Evolutionary conservation across 2,329 filamentous ascomycete genomes (phyloP), one percentile per base, ranked within the genome.

Genomic region (Verticillium nonalfalfae): DNA sequence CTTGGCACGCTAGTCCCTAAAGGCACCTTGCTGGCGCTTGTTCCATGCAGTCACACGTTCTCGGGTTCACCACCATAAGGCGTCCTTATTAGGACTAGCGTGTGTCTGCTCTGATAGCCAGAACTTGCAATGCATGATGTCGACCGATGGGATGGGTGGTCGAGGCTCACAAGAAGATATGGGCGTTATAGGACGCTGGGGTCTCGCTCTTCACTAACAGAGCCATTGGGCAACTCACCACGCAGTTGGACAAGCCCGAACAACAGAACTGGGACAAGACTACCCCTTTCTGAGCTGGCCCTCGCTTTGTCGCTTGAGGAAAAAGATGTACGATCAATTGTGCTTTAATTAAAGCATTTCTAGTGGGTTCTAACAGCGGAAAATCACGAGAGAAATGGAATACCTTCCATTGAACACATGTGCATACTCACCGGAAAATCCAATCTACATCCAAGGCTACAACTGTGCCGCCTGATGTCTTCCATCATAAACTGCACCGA

Each of bases 31-130:
- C 57, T 35, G 39, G 63, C 39, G 59, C 52, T 50, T 54, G 38
- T 60, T 62, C 62, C 60, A 26, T 31, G 15, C 56, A 56, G 62
- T 65, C 63, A 65, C 62, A 33, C 38, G 14, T 26, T 31, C 57
- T 60, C 60, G 57, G 60, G 62, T 34, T 56, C 10, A n/a, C 26
- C 26, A 31, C 26, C 26, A 31, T 5, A 31, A 5, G 4, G 1
- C 4, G 26, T 31, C 26, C 26, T 31, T 31, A 31, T 31, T 31
- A 31, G 26, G 26, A 31, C 26, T 31, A 31, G 26, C 26, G 26
- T 31, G 26, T 5, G 5, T 31, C 5, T 31, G 5, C 26, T 31
- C 26, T 31, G 26, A 31, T 31, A 5, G 26, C 26, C 26, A 31
- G 26, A 31, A 5, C 26, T 31, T 31, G 26, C 26, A 4, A 31